These are phyloP conservation scores for Neltuma alba DNA, from an alignment of 306 rosid species.

Conservation along the genomic window DNA sequence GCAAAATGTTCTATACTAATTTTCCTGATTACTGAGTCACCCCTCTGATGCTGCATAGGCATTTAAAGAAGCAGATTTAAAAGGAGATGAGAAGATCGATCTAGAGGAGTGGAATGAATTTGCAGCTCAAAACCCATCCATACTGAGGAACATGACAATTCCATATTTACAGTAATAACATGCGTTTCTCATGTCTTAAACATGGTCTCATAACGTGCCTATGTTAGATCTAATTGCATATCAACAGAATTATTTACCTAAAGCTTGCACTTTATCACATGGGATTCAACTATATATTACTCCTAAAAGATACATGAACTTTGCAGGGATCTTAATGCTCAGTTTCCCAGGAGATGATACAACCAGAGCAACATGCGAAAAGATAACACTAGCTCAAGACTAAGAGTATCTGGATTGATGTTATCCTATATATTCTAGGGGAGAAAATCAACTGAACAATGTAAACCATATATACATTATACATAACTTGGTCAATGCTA, in stretches of 20 bases:
- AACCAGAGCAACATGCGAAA: conserved; percentile 15
- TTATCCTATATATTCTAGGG: conserved; percentile 20
- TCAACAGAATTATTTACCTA: conserved; percentile 2
- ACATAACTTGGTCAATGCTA: conserved; percentile 30
- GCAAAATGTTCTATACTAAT: conserved; percentile 10
- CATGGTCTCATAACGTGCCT: neutral
- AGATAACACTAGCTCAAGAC: conserved; percentile 15
- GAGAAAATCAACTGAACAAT: neutral
- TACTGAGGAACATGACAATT: conserved; percentile 66
- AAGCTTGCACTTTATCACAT: neutral
- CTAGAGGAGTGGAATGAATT: conserved; percentile 49
- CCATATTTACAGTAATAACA: conserved; percentile 55
- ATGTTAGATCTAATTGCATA: neutral
- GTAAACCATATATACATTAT: conserved; percentile 22
- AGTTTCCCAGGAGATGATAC: conserved; percentile 50
- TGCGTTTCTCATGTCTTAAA: conserved; percentile 10
- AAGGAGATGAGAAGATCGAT: conserved; percentile 67
- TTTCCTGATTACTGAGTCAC: neutral
- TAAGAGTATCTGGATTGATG: neutral
- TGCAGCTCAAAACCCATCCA: conserved; percentile 54
- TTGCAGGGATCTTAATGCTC: conserved; percentile 53
- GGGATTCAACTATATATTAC: conserved; percentile 5
- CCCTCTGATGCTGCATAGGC: conserved; percentile 37
- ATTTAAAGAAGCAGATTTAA: conserved; percentile 57
- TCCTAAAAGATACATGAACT: neutral